These are phyloP conservation scores for Clonostachys chloroleuca DNA, from an alignment of 2,329 filamentous ascomycete species.

Conservation along the genomic window DNA sequence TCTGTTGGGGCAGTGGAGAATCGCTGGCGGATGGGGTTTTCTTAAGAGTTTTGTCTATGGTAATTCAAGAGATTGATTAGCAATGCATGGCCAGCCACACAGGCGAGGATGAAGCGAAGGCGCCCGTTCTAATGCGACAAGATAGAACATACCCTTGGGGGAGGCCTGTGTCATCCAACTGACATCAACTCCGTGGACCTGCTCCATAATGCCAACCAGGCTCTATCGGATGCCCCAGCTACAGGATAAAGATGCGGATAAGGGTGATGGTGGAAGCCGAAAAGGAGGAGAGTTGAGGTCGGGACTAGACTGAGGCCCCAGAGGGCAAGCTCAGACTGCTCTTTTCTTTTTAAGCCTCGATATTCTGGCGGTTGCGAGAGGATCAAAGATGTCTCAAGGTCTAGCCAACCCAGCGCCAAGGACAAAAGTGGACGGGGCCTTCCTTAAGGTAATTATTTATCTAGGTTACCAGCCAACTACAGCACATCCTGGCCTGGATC, in stretches of 20 bases:
- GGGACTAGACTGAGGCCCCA: background rate
- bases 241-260: background rate
- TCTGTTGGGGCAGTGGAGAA: conserved; percentile 17
- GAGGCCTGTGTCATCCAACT: conserved; percentile 84
- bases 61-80: background rate
- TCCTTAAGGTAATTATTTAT: too few relatives aligned
- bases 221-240: background rate
- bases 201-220: conserved; percentile 59
- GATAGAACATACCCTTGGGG: conserved; percentile 63
- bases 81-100: background rate
- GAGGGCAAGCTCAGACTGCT: too few relatives aligned
- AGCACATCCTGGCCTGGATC: too few relatives aligned
- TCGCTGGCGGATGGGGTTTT: conserved; percentile 16
- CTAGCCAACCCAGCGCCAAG: too few relatives aligned
- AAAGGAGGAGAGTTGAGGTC: background rate
- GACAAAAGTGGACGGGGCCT: too few relatives aligned
- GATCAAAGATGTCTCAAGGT: too few relatives aligned
- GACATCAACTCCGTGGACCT: conserved; percentile 78
- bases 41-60: conserved; percentile 21
- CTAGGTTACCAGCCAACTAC: too few relatives aligned
- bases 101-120: background rate
- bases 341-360: too few relatives aligned
- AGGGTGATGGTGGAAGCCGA: conserved; percentile 1
- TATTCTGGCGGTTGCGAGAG: too few relatives aligned
- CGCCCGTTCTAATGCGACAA: conserved; percentile 6